Evolutionary conservation across 805 yeast genomes (phyloP), one percentile per base, ranked within the genome.

Genomic region (Ogataea dorogensis): DNA sequence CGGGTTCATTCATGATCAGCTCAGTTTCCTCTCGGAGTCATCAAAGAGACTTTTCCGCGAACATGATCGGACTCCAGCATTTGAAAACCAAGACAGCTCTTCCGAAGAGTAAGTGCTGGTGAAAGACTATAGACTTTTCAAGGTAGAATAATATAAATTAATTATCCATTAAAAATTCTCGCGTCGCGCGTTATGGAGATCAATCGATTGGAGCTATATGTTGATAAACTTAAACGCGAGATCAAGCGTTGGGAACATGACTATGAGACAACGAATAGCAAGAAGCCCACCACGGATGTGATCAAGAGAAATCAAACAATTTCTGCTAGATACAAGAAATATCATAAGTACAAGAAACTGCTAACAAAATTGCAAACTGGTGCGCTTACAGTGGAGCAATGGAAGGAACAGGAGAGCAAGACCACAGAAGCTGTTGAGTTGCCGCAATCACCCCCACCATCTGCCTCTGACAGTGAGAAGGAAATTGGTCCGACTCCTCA

Each of bases 401-500:
- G 38, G 40, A 37, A 24, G 22, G 25, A 21, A 6, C 29, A 25
- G 31, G 33, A 32, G 14, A 14, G 18, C 5, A 25, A 23, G 7
- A 7, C 29, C 18, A 18, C 28, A 1, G 30, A n/a, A 4, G 13
- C 30, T 2, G 20, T 7, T 15, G 14, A 24, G 11, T 14, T 24
- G 3, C 33, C 33, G 7, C 24, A 24, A 14, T 35, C 39, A 5
- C 33, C 39, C 5, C 39, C 42, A 5, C 31, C 31, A 4, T 36
- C 38, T 18, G 31, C 42, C 5, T 38, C 31, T 34, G 43, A 43
- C 12, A 43, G 43, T 17, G 50, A 42, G 11, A 38, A 37, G 16
- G 83, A 77, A 42, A 54, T 86, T 9, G 95, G 95, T 0, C 96
- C 96, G 1, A 86, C 96, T 0, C 96, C 96, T 0, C 95, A 86